Base-by-base conservation (phyloP, 441 rosid genomes). In the Mallotus japonicus region DNA sequence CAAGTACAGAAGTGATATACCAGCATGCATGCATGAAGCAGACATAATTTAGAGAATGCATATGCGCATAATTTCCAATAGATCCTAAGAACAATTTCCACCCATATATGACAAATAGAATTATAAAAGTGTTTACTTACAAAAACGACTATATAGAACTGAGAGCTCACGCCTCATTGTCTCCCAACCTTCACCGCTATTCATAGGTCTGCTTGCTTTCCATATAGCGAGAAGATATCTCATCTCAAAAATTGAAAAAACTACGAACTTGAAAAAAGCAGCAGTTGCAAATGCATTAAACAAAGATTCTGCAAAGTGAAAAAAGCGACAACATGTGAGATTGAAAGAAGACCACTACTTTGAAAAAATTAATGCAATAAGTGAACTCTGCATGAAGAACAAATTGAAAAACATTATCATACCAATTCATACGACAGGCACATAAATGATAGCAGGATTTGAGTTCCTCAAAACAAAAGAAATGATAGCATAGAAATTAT, bases 251-350 rank as follows among this genome's bases (percentile, higher is more conserved):
- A 95, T 95, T 37, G 99, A 95, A 81, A 95, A 95, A 77, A 95
- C 96, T 51, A 92, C 96, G 57, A 95, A 95, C 86, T 95, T 95
- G 98, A 95, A 95, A 85, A 95, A 95, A 49, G 98, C 96, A 11
- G 97, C 99, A 46, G 98, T 92, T 63, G 98, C 99, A 83, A 95
- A 95, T 67, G 99, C 99, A 80, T 95, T 92, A 75, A 95, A 95
- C 73, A 95, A 81, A 71, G 99, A 95, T 73, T 95, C 98, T 95
- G 98, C 76, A 79, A 19, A 72, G 32, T 69, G 79, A 76, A 76
- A 73, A 73, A 17, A 5, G 62, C 53, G 77, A 34, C 22, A 69
- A 19, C 63, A 66, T 22, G 67, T 66, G 67, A 78, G 16, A 49
- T 50, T 24, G 63, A 67, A 58, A 55, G 44, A 46, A 51, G 70